Base-by-base conservation (phyloP, 306 rosid genomes). In the Purshia tridentata region DNA sequence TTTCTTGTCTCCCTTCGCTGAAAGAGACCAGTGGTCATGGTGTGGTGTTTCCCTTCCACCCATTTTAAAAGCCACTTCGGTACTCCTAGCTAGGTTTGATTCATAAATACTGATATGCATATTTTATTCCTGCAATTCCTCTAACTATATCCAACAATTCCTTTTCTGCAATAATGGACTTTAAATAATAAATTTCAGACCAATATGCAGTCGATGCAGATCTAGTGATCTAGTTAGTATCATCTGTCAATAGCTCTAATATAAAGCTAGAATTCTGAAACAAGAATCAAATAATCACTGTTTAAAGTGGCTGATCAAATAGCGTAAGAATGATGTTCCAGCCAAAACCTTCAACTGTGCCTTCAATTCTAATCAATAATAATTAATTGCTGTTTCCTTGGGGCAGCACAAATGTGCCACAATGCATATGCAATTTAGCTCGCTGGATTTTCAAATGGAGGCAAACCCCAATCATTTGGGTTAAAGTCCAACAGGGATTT, bases 381-480 rank as follows among this genome's bases (percentile, higher is more conserved):
- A 39, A 49, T 11, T 42, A 23, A 51, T 41, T 15, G 14, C 9
- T 59, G n/a, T 35, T 6, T 18, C 56, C 40, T 55, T 49, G 12
- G 39, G 15, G 75, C 75, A 47, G 57, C 59, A 63, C 0, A 54
- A 65, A 16, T 14, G 54, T 41, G 57, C 9, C 69, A 53, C 23
- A 18, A 9, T 16, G 69, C 54, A 40, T 54, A 69, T 42, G 51
- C 13, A 41, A 70, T 71, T 82, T 76, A 91, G 84, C 59, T 82
- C 72, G 67, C 65, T 35, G 78, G 64, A 75, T 78, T 88, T 75
- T 94, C 92, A 65, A 91, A 91, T 35, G 96, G 91, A 60, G 96
- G 97, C 75, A 94, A 85, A 74, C 86, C 90, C 98, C 97, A 91
- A 23, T 89, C 96, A 35, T 37, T 67, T 6, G 96, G 98, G 76